Percentiles rank a stretch among this genome's conserved stretches.
phyloP scores from a whole-genome alignment of 1,284 basidiomycete genomes.

The Hemileia vastatrix region DNA sequence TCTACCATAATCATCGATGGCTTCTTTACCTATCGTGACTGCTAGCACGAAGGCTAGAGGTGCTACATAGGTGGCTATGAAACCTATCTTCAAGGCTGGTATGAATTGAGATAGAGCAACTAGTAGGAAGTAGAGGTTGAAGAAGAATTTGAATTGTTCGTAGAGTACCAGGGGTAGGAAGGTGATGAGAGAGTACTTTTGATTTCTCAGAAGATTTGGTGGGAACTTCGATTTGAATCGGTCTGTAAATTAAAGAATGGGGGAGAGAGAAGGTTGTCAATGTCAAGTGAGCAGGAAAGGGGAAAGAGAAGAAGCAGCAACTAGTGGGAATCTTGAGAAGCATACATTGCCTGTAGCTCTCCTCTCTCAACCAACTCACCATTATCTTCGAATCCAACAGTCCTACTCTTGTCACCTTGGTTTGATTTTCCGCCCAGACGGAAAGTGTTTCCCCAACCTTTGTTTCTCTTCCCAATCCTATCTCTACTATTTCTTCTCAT shows the following conservation, averaged over 20 bases:
- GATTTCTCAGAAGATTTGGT: constrained; percentile 83
- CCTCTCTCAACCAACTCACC: too few species aligned
- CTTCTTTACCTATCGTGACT: constrained; percentile 97
- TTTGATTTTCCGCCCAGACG: too few species aligned
- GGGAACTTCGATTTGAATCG: constrained; percentile 46
- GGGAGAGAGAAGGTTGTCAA: not conserved
- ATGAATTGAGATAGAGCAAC: constrained; percentile 96
- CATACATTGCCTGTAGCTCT: not conserved
- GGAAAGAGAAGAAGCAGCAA: not conserved
- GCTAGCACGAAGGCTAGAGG: constrained; percentile 87
- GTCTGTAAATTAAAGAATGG: not conserved
- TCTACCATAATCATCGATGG: constrained; percentile 91
- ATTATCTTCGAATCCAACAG: too few species aligned
- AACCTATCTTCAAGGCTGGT: constrained; percentile 92
- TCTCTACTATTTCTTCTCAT: not conserved
- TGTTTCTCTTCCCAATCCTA: too few species aligned
- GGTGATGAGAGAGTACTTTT: constrained; percentile 89
- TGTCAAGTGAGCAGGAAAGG: too few species aligned
- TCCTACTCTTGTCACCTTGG: too few species aligned
- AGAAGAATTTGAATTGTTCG: constrained; percentile 99
- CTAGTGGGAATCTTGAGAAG: too few species aligned
- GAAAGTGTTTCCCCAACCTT: too few species aligned
- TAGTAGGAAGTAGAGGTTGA: constrained; percentile 95
- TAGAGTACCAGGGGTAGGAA: constrained; percentile 95
- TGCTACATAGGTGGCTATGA: constrained; percentile 88